Conservation (phyloP, 805 yeast genomes). For the Candida endomychidarum region DNA sequence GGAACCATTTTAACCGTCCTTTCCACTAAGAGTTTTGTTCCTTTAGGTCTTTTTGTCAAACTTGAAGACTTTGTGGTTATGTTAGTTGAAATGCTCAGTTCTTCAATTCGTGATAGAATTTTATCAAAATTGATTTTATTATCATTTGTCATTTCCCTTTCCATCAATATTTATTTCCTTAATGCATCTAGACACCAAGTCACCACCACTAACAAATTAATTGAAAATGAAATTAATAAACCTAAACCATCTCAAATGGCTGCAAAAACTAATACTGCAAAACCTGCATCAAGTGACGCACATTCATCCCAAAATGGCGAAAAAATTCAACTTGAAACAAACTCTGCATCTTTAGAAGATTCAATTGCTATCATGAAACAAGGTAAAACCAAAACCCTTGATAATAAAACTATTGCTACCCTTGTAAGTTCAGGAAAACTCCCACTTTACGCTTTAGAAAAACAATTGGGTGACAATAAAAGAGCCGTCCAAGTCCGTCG, state of each 20-base stretch:
- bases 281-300: not conserved
- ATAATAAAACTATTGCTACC: slow-evolving; percentile 69
- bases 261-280: too few species aligned
- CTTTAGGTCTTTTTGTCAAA: slow-evolving; percentile 54
- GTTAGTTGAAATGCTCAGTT: slow-evolving; percentile 55
- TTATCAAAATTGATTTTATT: slow-evolving; percentile 75
- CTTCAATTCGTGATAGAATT: slow-evolving; percentile 74
- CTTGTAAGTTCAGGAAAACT: slow-evolving; percentile 74
- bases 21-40: slow-evolving; percentile 58
- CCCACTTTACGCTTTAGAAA: slow-evolving; percentile 92
- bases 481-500: slow-evolving; percentile 95
- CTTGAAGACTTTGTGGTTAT: slow-evolving; percentile 60
- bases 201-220: slow-evolving; percentile 40
- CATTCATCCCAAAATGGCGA: not conserved
- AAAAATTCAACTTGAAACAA: slow-evolving; percentile 12
- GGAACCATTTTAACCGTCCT: slow-evolving; percentile 59
- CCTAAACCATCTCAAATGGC: slow-evolving; percentile 26
- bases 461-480: slow-evolving; percentile 81
- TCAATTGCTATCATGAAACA: slow-evolving; percentile 60
- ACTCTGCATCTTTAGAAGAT: slow-evolving; percentile 67
- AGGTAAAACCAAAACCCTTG: slow-evolving; percentile 66
- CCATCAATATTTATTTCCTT: slow-evolving; percentile 79
- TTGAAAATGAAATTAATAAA: slow-evolving; percentile 38
- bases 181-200: slow-evolving; percentile 78
- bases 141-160: slow-evolving; percentile 70